phyloP scores from a whole-genome alignment of 2,329 filamentous ascomycete species.

The Aureobasidium leucospermi region DNA sequence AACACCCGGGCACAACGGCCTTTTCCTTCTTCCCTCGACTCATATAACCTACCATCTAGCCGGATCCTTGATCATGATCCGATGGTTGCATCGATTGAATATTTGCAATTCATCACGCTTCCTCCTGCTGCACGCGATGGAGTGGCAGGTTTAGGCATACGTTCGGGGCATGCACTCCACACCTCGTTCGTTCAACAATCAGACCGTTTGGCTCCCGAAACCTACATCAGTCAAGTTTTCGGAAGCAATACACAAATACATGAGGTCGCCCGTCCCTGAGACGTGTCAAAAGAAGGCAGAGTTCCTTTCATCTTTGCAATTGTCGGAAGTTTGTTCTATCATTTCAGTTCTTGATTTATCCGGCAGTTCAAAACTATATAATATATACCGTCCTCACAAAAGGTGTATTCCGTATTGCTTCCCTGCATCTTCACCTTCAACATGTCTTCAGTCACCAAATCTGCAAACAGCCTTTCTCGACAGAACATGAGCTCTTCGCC shows the following conservation, averaged over 20 bases:
- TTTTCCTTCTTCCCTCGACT: not conserved
- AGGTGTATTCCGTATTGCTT: not conserved
- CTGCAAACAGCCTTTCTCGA: not conserved
- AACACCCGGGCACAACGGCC: slow-evolving; percentile 2
- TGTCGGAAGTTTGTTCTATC: slow-evolving; percentile 5
- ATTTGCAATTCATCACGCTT: slow-evolving; percentile 2
- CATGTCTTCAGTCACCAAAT: slow-evolving; percentile 8
- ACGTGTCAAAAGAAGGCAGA: not conserved
- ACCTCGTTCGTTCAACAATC: not conserved
- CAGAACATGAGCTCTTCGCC: slow-evolving; percentile 1
- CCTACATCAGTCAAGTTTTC: not conserved
- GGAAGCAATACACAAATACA: slow-evolving; percentile 8
- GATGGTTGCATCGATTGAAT: not conserved
- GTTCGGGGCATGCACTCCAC: not conserved
- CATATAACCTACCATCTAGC: not conserved
- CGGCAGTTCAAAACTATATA: not conserved
- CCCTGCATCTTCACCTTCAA: not conserved
- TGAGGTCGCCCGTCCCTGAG: not conserved
- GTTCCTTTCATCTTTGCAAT: slow-evolving; percentile 1
- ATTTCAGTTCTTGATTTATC: not conserved
- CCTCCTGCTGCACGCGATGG: not conserved
- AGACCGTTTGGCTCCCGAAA: slow-evolving; percentile 8
- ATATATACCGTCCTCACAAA: not conserved
- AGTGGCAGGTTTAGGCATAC: not conserved
- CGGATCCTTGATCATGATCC: not conserved